Percentiles rank a stretch among this genome's conserved stretches.
Conservation (phyloP, 192 early-diverging fungal species). For the Coemansia sp. region DNA sequence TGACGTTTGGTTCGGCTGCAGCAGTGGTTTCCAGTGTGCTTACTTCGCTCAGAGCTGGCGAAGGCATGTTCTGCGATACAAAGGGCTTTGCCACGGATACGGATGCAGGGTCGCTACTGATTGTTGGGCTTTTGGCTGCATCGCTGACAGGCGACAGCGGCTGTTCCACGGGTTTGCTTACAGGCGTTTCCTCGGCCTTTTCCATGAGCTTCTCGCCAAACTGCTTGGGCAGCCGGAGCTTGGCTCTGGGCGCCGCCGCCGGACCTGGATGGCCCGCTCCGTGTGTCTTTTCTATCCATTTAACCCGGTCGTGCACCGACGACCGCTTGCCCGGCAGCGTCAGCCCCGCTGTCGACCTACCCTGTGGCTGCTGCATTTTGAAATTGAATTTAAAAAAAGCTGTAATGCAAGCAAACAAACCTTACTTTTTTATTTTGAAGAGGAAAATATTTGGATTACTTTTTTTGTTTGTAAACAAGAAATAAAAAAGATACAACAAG, state of each 20-base stretch:
- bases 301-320: slow-evolving; percentile 47
- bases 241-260: slow-evolving; percentile 13
- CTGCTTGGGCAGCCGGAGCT: slow-evolving; percentile 35
- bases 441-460: no score
- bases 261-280: slow-evolving; percentile 7
- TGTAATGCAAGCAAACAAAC: not conserved
- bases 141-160: not conserved
- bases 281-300: slow-evolving; percentile 50
- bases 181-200: no score
- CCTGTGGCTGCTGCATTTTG: slow-evolving; percentile 5
- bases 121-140: not conserved
- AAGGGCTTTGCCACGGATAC: not conserved
- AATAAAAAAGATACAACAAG: slow-evolving; percentile 8
- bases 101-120: not conserved
- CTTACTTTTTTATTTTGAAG: no score
- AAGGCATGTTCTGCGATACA: slow-evolving; percentile 14
- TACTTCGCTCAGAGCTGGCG: slow-evolving; percentile 34
- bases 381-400: not conserved
- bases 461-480: not conserved
- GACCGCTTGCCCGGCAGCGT: slow-evolving; percentile 15
- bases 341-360: slow-evolving; percentile 8
- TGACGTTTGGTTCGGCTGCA: not conserved
- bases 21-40: slow-evolving; percentile 10
- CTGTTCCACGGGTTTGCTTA: no score
- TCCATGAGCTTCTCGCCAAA: slow-evolving; percentile 10